A percentile compares a stretch with the other conserved stretches of the same genome.
Conservation (phyloP, 257 asterid genomes). For the Eucommia ulmoides region DNA sequence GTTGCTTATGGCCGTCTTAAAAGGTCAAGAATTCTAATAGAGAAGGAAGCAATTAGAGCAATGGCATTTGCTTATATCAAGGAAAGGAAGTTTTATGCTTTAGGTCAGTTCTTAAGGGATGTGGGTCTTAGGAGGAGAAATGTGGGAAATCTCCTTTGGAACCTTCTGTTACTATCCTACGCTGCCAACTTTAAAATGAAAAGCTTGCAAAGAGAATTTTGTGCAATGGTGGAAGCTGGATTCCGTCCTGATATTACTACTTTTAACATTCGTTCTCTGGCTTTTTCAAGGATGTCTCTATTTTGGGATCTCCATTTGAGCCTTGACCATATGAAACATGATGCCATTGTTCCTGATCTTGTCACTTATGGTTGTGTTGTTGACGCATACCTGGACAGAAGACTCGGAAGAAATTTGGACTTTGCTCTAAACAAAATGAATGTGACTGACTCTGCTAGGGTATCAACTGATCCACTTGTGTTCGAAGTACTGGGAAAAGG, state of each 20-base stretch:
- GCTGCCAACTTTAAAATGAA: conserved; percentile 91
- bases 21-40: conserved; percentile 74
- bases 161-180: conserved; percentile 70
- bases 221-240: conserved; percentile 80
- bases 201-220: conserved; percentile 82
- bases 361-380: conserved; percentile 80
- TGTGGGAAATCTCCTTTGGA: conserved; percentile 86
- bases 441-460: conserved; percentile 21
- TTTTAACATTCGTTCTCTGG: conserved; percentile 65
- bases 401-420: conserved; percentile 61
- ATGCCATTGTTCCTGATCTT: conserved; percentile 65
- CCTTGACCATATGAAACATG: conserved; percentile 84
- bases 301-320: conserved; percentile 87
- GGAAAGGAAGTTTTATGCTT: conserved; percentile 44
- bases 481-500: conserved; percentile 89
- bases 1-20: conserved; percentile 62
- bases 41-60: conserved; percentile 78
- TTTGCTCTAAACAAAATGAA: conserved; percentile 43
- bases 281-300: conserved; percentile 83
- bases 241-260: conserved; percentile 71
- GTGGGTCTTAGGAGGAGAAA: conserved; percentile 85
- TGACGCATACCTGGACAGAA: conserved; percentile 74
- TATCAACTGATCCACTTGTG: conserved; percentile 53
- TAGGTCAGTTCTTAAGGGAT: conserved; percentile 60
- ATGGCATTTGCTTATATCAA: conserved; percentile 60